Evolutionary conservation across 257 asterid genomes (phyloP).

Genomic region (Haberlea rhodopensis): DNA sequence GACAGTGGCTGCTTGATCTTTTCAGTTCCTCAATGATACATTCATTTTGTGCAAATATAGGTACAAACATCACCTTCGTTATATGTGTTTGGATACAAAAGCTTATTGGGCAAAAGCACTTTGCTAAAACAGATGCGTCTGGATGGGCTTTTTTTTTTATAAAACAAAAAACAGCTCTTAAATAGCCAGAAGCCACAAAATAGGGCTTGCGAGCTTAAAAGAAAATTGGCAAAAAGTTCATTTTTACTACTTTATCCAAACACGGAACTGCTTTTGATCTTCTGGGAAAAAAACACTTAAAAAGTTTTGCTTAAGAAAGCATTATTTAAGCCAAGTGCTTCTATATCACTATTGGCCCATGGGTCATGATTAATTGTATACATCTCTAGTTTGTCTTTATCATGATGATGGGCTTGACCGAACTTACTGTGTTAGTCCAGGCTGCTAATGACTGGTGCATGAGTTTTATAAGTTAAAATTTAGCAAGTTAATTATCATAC

Average conservation of each 20-base stretch:
- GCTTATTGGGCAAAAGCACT: not conserved
- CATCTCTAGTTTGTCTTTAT: not conserved
- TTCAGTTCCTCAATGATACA: conserved; percentile 50
- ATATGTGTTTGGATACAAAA: no score
- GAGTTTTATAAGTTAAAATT: no score
- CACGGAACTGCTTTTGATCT: not conserved
- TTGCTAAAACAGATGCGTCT: not conserved
- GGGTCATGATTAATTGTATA: not conserved
- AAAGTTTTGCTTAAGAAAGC: not conserved
- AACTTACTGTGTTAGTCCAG: not conserved
- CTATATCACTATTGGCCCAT: not conserved
- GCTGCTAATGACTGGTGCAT: not conserved
- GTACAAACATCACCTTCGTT: no score
- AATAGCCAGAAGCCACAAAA: no score
- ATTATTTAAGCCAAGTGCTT: not conserved
- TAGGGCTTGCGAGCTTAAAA: no score
- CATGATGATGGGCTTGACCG: not conserved
- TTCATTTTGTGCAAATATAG: conserved; percentile 24
- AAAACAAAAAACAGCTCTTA: no score
- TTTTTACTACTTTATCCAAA: not conserved
- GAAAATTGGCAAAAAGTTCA: not conserved
- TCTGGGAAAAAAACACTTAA: not conserved
- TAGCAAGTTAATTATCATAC: not conserved
- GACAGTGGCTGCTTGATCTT: conserved; percentile 65
- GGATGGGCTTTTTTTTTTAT: no score